Conservation (phyloP, 768 basidiomycete genomes). For the Termitomyces eurrhizus region DNA sequence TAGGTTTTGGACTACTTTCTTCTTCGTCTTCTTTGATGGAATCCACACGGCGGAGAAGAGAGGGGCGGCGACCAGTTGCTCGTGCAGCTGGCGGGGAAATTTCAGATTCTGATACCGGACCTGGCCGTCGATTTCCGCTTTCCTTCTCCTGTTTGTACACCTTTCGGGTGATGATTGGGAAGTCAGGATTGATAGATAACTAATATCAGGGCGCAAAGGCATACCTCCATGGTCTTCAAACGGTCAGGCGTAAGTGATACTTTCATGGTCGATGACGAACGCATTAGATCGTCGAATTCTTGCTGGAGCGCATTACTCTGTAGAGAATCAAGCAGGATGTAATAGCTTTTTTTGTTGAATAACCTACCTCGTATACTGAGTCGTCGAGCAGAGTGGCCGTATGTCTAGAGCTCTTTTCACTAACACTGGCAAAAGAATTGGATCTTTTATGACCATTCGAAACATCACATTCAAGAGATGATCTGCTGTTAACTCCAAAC, state of each 20-base stretch:
- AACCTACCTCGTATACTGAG: slow-evolving; percentile 32
- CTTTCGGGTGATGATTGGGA: slow-evolving; percentile 30
- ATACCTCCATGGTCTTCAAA: slow-evolving; percentile 89
- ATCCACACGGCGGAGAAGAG: slow-evolving; percentile 49
- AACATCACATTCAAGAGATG: slow-evolving; percentile 36
- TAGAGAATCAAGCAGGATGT: slow-evolving; percentile 16
- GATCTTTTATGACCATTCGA: slow-evolving; percentile 50
- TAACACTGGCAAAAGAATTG: slow-evolving; percentile 50
- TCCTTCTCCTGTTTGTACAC: slow-evolving; percentile 74
- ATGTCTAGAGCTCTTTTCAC: slow-evolving; percentile 41
- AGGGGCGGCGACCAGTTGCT: slow-evolving; percentile 34
- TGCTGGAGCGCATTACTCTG: slow-evolving; percentile 59
- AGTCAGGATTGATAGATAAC: slow-evolving; percentile 19
- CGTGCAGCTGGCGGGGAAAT: slow-evolving; percentile 26
- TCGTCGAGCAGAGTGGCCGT: slow-evolving; percentile 25
- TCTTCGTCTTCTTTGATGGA: slow-evolving; percentile 70
- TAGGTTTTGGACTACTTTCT: slow-evolving; percentile 31
- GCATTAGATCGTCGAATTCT: slow-evolving; percentile 93
- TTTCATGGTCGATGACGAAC: slow-evolving; percentile 88
- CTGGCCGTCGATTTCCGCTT: slow-evolving; percentile 36
- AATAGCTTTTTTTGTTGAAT: not conserved
- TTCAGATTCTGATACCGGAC: slow-evolving; percentile 31
- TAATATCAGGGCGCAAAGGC: slow-evolving; percentile 30
- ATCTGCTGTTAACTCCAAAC: slow-evolving; percentile 39
- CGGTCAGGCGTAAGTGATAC: slow-evolving; percentile 94